A percentile compares a stretch with the other conserved stretches of the same genome.
Evolutionary conservation across 2,329 filamentous ascomycete species (phyloP).

Genomic region (Penicillium nordicum): DNA sequence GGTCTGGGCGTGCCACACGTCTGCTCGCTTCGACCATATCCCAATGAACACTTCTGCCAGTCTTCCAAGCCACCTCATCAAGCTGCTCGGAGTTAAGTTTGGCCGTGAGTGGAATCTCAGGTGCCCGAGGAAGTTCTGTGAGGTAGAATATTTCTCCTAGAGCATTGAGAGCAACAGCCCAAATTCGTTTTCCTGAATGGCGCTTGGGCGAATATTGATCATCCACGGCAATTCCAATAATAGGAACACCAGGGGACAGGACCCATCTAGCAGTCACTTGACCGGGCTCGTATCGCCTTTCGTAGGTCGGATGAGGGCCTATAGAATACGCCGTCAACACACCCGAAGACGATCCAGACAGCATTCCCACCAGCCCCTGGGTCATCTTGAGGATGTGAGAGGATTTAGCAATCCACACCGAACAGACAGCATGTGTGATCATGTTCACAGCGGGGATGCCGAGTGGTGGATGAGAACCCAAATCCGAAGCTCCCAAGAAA

Average conservation of each 20-base stretch:
- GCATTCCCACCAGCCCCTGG: slow-evolving; percentile 73
- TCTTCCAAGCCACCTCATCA: slow-evolving; percentile 71
- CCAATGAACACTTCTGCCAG: slow-evolving; percentile 77
- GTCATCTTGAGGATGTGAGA: slow-evolving; percentile 67
- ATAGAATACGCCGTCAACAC: slow-evolving; percentile 79
- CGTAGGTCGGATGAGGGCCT: slow-evolving; percentile 57
- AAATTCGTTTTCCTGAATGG: slow-evolving; percentile 67
- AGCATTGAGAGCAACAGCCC: slow-evolving; percentile 92
- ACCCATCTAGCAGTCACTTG: slow-evolving; percentile 87
- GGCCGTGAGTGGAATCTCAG: slow-evolving; percentile 44
- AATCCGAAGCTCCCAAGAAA: slow-evolving; percentile 63
- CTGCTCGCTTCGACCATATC: slow-evolving; percentile 73
- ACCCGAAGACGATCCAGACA: slow-evolving; percentile 79
- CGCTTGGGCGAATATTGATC: slow-evolving; percentile 73
- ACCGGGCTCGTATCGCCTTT: slow-evolving; percentile 64
- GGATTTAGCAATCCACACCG: slow-evolving; percentile 88
- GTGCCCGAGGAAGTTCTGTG: slow-evolving; percentile 62
- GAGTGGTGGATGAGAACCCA: slow-evolving; percentile 59
- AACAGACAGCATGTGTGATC: slow-evolving; percentile 67
- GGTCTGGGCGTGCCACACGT: slow-evolving; percentile 67
- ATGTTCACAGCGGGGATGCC: slow-evolving; percentile 75
- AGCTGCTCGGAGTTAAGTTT: slow-evolving; percentile 50
- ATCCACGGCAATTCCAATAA: slow-evolving; percentile 78
- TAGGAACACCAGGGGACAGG: slow-evolving; percentile 86
- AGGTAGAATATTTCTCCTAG: slow-evolving; percentile 89